Evolutionary conservation across 164 flowering plant genomes (phyloP).

Genomic region (Nymphaea thermarum): DNA sequence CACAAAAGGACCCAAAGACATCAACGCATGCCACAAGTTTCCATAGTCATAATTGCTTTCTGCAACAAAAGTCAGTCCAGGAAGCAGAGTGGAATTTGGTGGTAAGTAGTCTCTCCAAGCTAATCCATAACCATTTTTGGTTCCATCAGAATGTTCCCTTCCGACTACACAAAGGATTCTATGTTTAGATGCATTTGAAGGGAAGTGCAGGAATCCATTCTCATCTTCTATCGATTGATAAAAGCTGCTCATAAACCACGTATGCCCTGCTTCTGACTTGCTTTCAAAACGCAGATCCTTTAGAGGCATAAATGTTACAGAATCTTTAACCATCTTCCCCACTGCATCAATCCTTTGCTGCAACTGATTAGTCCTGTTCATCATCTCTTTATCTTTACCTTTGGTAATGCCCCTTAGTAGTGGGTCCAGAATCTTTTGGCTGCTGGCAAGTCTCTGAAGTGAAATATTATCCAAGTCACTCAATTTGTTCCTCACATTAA

Average conservation of each 20-base stretch:
- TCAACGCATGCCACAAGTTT: conserved; percentile 81
- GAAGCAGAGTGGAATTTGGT: conserved; percentile 27
- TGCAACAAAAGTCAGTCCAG: conserved; percentile 59
- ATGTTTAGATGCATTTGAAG: conserved; percentile 41
- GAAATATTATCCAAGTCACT: background rate
- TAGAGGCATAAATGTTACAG: conserved; percentile 72
- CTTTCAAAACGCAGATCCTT: conserved; percentile 51
- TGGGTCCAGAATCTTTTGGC: background rate
- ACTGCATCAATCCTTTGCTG: conserved; percentile 13
- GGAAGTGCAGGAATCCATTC: conserved; percentile 55
- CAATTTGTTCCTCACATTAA: too few species aligned
- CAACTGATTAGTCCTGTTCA: background rate
- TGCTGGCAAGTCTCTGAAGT: background rate
- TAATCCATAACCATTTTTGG: conserved; percentile 57
- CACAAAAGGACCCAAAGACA: conserved; percentile 54
- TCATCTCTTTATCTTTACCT: background rate
- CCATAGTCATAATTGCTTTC: conserved; percentile 55
- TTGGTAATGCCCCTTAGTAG: too few species aligned
- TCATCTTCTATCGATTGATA: conserved; percentile 44
- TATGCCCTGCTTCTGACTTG: conserved; percentile 50
- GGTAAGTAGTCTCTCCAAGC: conserved; percentile 69
- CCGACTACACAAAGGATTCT: conserved; percentile 62
- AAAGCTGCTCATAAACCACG: conserved; percentile 90
- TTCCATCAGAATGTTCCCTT: conserved; percentile 46
- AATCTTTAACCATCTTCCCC: conserved; percentile 24